phyloP scores from a whole-genome alignment of 177 flowering plant species.

The Vitis hybrid region DNA sequence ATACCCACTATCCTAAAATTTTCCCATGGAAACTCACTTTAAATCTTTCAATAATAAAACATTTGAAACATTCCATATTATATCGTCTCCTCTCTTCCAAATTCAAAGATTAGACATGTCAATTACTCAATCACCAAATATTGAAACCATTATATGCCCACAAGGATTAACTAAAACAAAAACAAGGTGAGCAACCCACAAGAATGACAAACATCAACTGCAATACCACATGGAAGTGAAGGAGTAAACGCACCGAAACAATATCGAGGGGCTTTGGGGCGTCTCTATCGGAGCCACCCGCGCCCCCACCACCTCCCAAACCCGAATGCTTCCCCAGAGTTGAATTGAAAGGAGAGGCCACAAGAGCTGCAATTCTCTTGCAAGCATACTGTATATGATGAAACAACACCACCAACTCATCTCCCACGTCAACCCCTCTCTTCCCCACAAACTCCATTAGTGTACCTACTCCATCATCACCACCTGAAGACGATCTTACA shows the following conservation, averaged over 20 bases:
- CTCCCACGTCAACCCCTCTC: slow-evolving; percentile 58
- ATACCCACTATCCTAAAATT: no score
- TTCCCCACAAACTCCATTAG: slow-evolving; percentile 69
- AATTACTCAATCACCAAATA: no score
- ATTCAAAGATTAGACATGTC: no score
- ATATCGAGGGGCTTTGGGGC: slow-evolving; percentile 90
- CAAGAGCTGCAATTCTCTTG: slow-evolving; percentile 85
- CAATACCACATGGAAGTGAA: neutral
- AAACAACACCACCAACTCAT: slow-evolving; percentile 71
- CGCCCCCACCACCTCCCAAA: slow-evolving; percentile 18
- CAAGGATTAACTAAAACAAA: neutral
- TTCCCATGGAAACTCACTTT: no score
- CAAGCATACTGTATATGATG: slow-evolving; percentile 80
- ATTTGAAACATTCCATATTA: no score
- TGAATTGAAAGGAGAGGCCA: slow-evolving; percentile 85
- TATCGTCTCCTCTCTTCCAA: no score
- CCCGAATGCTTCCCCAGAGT: slow-evolving; percentile 36
- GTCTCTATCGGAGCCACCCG: slow-evolving; percentile 46
- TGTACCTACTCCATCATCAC: slow-evolving; percentile 37
- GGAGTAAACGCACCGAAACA: slow-evolving; percentile 56
- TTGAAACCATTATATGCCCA: no score
- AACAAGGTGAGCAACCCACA: neutral
- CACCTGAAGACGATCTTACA: slow-evolving; percentile 4
- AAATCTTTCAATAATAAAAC: no score
- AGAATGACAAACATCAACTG: neutral